Conservation (phyloP, 768 basidiomycete genomes). For the Podaxis mareebaensis region DNA sequence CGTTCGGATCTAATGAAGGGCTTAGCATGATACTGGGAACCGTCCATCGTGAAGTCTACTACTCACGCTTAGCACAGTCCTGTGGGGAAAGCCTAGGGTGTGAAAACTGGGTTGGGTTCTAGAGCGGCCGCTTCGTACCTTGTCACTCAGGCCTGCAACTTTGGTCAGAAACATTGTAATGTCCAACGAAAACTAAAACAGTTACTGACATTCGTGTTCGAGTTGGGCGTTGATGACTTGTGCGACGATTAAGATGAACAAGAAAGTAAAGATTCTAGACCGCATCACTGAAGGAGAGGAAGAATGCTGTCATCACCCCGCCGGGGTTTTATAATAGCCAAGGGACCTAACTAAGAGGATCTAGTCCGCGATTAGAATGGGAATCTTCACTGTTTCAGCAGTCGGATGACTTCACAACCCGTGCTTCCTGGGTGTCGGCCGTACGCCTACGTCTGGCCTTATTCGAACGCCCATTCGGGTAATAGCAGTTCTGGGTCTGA, state of each 20-base stretch:
- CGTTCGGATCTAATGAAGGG: neutral
- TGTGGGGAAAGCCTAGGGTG: neutral
- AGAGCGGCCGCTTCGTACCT: neutral
- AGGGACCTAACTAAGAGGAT: no score
- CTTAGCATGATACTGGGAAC: neutral
- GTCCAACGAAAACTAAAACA: no score
- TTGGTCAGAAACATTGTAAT: no score
- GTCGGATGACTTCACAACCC: no score
- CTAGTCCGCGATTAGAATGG: no score
- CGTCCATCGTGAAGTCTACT: neutral
- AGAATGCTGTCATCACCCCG: neutral
- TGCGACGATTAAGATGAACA: neutral
- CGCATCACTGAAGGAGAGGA: neutral
- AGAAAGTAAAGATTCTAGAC: neutral
- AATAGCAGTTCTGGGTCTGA: neutral
- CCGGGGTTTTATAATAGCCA: no score
- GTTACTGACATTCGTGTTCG: neutral
- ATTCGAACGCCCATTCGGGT: neutral
- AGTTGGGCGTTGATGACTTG: neutral
- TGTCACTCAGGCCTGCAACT: neutral
- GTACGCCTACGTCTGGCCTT: neutral
- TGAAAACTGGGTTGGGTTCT: neutral
- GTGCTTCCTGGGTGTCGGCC: no score
- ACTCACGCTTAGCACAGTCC: conserved; percentile 8
- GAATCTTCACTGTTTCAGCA: no score